Evolutionary conservation across 768 basidiomycete genomes (phyloP), one percentile per base, ranked within the genome.

Genomic region (Termitomyces heimii): DNA sequence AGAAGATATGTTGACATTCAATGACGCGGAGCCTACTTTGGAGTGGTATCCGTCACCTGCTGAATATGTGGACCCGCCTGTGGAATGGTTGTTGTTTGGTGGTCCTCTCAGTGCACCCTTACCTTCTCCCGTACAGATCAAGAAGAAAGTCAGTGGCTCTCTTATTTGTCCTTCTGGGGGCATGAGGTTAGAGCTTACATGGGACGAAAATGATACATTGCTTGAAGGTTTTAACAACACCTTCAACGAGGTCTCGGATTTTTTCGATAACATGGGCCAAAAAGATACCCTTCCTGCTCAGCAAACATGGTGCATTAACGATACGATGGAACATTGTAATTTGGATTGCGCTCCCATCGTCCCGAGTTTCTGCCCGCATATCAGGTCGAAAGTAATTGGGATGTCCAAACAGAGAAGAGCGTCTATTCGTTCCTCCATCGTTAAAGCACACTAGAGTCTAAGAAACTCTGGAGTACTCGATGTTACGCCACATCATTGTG

Each of bases 61-160:
- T 2, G 43, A 37, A 31, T 20, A 52, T 10, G 28, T 40, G 7
- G 37, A 52, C 26, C 37, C 20, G 22, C 42, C 32, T 20, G 14
- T 0, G n/a, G 56, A 57, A 45, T 52, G 49, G 32, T 20, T 57
- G 5, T 34, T 57, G 9, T 57, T 57, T 26, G 56, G 56, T n/a
- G 56, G 56, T 18, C 56, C 50, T 24, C 43, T 57, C 35, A 57
- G 26, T 42, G 18, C 44, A 28, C 42, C 40, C 2, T n/a, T 22
- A 28, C 14, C 43, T n/a, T 37, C 28, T 20, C 49, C 55, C 20
- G 24, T 26, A 13, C 28, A 35, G 34, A 28, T 39, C 29, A n/a
- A 26, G 14, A 40, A 20, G 34, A 29, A 37, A 14, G 5, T 34
- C 18, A 34, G 31, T 44, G 55, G 31, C 16, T 49, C 47, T 13